Base-by-base conservation (phyloP, 2,329 filamentous ascomycete species). In the Ampelomyces quisqualis region DNA sequence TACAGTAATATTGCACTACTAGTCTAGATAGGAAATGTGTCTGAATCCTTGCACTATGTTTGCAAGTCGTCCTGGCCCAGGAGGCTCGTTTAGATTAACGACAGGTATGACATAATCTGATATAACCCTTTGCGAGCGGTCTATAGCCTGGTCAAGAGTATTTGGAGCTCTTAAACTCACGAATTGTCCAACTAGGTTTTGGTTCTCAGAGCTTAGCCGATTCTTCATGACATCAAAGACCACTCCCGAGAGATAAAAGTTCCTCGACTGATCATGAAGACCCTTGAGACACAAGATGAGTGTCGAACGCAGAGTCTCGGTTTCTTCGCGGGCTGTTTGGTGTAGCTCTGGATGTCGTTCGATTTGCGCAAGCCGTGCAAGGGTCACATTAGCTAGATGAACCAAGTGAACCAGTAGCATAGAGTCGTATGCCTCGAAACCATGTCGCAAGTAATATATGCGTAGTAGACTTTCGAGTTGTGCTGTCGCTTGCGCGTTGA, bases 211-310 rank as follows among this genome's bases (percentile, higher is more conserved):
- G 26, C 40, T 43, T 3, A 43, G 17, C 18, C 35, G 30, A n/a
- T 39, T 31, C 13, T 21, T 39, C 40, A 43, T 34, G 6, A 39
- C 7, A 13, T 24, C 30, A 9, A 43, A 33, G 18, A 45, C 24
- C 23, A 43, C 20, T 11, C 23, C 13, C 13, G 42, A 43, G 13
- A 43, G 28, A 10, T 21, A 43, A 8, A 36, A 35, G 26, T 29
- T 29, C 13, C 15, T 29, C 0, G 41, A 40, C 34, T 53, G 50
- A 11, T 33, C 26, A 9, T 49, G 24, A 11, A 53, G 21, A 2
- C 50, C 50, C 19, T 38, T 45, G 3, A 39, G 32, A 4, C 29
- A 40, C 7, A 53, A 23, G 17, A 51, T 45, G 8, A 53, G 42
- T 13, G 50, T 51, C 5, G 50, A 51, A 2, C 46, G 33, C 7